Conservation (phyloP, 768 basidiomycete genomes). For the Rubroboletus pulcherrimus region DNA sequence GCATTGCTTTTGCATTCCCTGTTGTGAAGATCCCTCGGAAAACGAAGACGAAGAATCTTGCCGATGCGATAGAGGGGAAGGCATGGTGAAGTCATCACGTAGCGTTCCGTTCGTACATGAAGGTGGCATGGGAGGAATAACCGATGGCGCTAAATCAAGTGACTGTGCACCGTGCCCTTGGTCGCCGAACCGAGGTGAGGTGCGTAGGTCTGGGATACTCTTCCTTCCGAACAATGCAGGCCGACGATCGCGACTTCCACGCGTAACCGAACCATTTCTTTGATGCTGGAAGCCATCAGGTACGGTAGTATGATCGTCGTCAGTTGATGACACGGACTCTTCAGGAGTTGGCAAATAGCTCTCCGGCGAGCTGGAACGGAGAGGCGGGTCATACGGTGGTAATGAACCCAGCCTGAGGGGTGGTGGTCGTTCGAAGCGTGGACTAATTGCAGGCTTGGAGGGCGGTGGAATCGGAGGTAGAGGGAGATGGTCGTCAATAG, state of each 20-base stretch:
- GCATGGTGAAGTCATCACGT: constrained; percentile 34
- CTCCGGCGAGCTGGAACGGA: constrained; percentile 50
- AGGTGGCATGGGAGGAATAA: constrained; percentile 5
- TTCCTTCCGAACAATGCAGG: constrained; percentile 58
- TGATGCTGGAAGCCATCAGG: constrained; percentile 35
- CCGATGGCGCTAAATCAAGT: constrained; percentile 22
- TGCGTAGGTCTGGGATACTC: constrained; percentile 82
- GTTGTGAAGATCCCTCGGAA: constrained; percentile 28
- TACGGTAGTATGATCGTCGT: constrained; percentile 38
- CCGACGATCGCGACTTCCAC: constrained; percentile 34
- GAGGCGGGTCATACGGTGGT: constrained; percentile 39
- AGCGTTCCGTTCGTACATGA: constrained; percentile 13
- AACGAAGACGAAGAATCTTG: constrained; percentile 47
- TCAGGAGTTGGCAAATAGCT: constrained; percentile 55
- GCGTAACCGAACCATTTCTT: constrained; percentile 51
- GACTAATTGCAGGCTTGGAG: constrained; percentile 26
- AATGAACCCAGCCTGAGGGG: constrained; percentile 47
- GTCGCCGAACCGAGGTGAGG: constrained; percentile 38
- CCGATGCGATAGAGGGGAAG: constrained; percentile 38
- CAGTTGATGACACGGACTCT: constrained; percentile 49
- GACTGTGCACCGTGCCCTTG: constrained; percentile 20
- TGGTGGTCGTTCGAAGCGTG: constrained; percentile 41
- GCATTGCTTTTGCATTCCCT: constrained; percentile 21
- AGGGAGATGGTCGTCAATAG: constrained; percentile 55
- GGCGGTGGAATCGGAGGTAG: constrained; percentile 29